Evolutionary conservation across 805 yeast species (phyloP).

Genomic region (Candida sanyiensis): DNA sequence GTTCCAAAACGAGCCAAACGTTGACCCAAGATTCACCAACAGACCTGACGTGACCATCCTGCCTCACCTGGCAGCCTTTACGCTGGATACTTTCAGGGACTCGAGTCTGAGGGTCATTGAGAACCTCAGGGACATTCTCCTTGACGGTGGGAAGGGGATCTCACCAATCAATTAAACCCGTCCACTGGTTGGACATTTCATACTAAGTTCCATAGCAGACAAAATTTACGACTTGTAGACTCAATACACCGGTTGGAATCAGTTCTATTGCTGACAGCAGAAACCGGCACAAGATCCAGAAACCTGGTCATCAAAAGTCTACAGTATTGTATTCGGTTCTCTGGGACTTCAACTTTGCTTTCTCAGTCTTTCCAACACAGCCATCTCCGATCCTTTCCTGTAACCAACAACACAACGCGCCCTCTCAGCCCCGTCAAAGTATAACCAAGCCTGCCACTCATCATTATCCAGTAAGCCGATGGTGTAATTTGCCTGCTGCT

Average conservation of each 20-base stretch:
- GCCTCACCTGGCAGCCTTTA: conserved; percentile 72
- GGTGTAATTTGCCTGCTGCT: conserved; percentile 47
- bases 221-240: no score
- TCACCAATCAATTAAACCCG: conserved; percentile 9
- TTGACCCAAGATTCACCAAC: conserved; percentile 43
- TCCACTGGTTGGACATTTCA: no score
- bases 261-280: no score
- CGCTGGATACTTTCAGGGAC: conserved; percentile 46
- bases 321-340: no score
- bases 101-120: conserved; percentile 49
- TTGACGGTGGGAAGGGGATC: conserved; percentile 15
- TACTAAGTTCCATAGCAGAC: no score
- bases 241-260: no score
- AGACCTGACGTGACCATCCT: conserved; percentile 62
- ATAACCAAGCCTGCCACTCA: conserved; percentile 46
- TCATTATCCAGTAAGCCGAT: conserved; percentile 12
- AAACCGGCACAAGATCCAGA: no score
- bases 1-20: conserved; percentile 54
- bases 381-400: conserved; percentile 27
- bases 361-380: conserved; percentile 6
- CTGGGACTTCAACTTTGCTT: background rate
- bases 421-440: conserved; percentile 45
- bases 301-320: no score
- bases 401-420: conserved; percentile 65
- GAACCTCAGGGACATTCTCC: conserved; percentile 37